Conservation (phyloP, 2,329 filamentous ascomycete species). For the Paecilomyces sp. region DNA sequence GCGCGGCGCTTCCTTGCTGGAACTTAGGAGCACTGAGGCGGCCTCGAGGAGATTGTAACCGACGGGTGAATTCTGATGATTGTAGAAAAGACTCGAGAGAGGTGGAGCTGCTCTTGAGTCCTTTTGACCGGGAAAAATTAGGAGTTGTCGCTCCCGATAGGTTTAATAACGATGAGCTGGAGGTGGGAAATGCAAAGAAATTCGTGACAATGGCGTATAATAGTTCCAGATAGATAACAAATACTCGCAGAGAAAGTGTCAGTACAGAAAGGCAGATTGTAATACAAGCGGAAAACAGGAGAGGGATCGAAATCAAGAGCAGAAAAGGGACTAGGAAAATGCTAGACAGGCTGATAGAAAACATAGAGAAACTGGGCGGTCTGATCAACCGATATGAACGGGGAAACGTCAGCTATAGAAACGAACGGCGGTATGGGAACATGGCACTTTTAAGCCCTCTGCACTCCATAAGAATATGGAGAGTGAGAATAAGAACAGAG, state of each 20-base stretch:
- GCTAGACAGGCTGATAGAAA: conserved; percentile 20
- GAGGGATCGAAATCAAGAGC: conserved; percentile 55
- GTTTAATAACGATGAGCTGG: conserved; percentile 19
- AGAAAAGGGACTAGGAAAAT: conserved; percentile 55
- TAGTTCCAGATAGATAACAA: conserved; percentile 58
- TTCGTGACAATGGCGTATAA: conserved; percentile 51
- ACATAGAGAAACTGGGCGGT: conserved; percentile 7
- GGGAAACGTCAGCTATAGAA: background rate
- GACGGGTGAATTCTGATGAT: background rate
- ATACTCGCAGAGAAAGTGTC: conserved; percentile 54
- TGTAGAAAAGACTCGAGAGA: background rate
- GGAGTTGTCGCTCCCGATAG: conserved; percentile 18
- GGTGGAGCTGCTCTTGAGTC: background rate
- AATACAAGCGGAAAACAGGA: conserved; percentile 56
- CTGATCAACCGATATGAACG: background rate
- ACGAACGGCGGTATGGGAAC: background rate
- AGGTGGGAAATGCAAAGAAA: conserved; percentile 34
- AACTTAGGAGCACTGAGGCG: background rate
- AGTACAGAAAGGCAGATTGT: conserved; percentile 57
- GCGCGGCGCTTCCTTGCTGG: conserved; percentile 11
- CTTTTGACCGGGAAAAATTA: background rate
- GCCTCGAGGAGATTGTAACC: background rate
- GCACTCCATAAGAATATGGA: no score
- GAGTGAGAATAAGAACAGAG: no score
- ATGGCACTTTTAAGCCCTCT: background rate